Base-by-base conservation (phyloP, 768 basidiomycete species). In the Termitomyces sp. region DNA sequence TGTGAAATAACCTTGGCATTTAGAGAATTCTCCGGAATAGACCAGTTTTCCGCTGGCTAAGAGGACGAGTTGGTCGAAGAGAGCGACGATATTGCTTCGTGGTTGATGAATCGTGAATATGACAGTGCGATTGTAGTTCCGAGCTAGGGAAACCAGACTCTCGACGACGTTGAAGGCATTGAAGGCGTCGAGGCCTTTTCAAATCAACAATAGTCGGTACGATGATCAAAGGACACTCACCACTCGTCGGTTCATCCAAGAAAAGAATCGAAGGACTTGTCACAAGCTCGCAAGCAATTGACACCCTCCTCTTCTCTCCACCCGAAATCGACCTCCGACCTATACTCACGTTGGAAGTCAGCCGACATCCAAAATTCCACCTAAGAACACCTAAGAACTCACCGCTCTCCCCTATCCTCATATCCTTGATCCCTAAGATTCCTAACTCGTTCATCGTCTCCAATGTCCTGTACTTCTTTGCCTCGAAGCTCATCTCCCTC, bases 51-150 rank as follows among this genome's bases (percentile, higher is more conserved):
- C 97, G 52, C 83, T 80, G 0, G 92, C 92, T 18, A 99, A 79
- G 3, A 98, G 76, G 3, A 98, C 71, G 32, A 99, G 79, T 60
- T 95, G 88, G 68, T 99, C 96, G 63, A 99, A 98, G 13, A 99
- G 76, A 0, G 93, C 87, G 14, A 98, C 95, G 64, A 99, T 98
- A 72, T 98, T 98, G 70, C 92, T 94, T 52, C 96, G 87, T 14
- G 96, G 97, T 70, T 98, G 97, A 66, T 99, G 97, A 57, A 99
- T 98, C 0, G 96, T 98, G 75, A 98, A 97, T 58, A 98, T 80
- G 52, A 98, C 92, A 0, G 95, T 98, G 35, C 96, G 87, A 62
- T 95, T 93, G 72, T 94, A 98, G 64, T 88, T 84, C 30, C 84
- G 77, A 4, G 95, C 93, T 24, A 98, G 81, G 16, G 88, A 86